These are phyloP conservation scores for Xylaria arbuscula DNA, from an alignment of 2,329 filamentous ascomycete species.

Conservation along the genomic window DNA sequence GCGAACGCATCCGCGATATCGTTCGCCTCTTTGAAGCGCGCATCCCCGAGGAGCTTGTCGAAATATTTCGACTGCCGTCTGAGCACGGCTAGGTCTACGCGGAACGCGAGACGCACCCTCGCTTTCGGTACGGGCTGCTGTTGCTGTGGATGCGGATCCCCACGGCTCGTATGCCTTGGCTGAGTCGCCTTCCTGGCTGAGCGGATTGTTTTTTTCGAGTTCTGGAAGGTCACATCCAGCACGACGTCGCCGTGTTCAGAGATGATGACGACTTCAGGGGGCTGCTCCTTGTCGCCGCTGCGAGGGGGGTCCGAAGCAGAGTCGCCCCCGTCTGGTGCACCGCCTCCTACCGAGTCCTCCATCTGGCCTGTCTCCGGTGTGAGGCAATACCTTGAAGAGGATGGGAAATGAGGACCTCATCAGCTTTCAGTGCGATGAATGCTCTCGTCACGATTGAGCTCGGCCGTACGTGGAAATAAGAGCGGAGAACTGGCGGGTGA, in stretches of 20 bases:
- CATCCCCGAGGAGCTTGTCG: conserved; percentile 71
- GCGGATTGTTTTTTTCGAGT: conserved; percentile 62
- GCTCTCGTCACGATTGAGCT: conserved; percentile 5
- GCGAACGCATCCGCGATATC: conserved; percentile 64
- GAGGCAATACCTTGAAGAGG: conserved; percentile 51
- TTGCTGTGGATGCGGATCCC: conserved; percentile 30
- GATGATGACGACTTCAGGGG: conserved; percentile 61
- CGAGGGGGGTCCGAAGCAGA: conserved; percentile 36
- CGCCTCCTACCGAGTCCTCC: conserved; percentile 44
- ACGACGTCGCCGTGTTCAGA: conserved; percentile 71
- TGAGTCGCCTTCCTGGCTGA: conserved; percentile 55
- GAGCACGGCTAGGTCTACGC: conserved; percentile 68
- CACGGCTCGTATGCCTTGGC: conserved; percentile 40
- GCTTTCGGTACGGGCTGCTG: conserved; percentile 51
- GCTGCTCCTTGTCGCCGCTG: conserved; percentile 29
- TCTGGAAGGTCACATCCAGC: conserved; percentile 73
- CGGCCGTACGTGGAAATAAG: not conserved
- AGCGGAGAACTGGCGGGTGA: not conserved
- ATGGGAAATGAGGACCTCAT: conserved; percentile 46
- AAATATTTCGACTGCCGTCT: conserved; percentile 76
- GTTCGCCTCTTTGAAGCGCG: conserved; percentile 71
- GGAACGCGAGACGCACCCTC: conserved; percentile 62
- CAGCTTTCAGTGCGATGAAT: conserved; percentile 36
- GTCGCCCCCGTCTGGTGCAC: conserved; percentile 40
- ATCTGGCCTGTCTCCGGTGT: conserved; percentile 52